These are phyloP conservation scores for Evansstolkia leycettana DNA, from an alignment of 495 filamentous ascomycete genomes.

Conservation along the genomic window DNA sequence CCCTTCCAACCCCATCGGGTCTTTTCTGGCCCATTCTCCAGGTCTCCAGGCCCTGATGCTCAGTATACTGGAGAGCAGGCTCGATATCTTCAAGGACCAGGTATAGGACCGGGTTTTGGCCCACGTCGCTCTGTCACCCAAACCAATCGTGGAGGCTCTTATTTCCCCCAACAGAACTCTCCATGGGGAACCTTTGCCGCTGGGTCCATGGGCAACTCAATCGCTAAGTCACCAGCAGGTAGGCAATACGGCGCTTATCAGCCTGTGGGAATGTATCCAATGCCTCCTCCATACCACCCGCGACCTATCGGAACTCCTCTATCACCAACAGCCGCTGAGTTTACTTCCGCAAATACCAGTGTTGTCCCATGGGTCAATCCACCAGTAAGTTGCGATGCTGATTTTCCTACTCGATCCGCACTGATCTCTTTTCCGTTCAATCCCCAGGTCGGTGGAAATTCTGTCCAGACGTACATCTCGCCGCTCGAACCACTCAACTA, in stretches of 20 bases:
- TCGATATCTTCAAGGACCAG: slow-evolving; percentile 20
- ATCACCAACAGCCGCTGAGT: slow-evolving; percentile 76
- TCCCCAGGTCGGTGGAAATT: slow-evolving; percentile 29
- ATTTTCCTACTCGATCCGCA: not conserved
- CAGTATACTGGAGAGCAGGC: slow-evolving; percentile 19
- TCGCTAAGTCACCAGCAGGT: slow-evolving; percentile 19
- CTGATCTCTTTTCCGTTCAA: slow-evolving; percentile 10
- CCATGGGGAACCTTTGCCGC: slow-evolving; percentile 24
- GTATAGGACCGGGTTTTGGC: slow-evolving; percentile 19
- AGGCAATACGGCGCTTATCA: slow-evolving; percentile 28
- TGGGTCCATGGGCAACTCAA: slow-evolving; percentile 11
- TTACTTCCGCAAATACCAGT: slow-evolving; percentile 38
- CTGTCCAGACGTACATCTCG: slow-evolving; percentile 62
- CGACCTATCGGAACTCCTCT: slow-evolving; percentile 67
- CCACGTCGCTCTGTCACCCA: slow-evolving; percentile 28
- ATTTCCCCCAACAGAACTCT: slow-evolving; percentile 17
- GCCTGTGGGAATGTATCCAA: slow-evolving; percentile 38
- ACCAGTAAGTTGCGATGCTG: slow-evolving; percentile 24
- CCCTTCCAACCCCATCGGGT: slow-evolving; percentile 24
- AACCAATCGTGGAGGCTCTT: slow-evolving; percentile 24
- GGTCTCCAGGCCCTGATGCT: slow-evolving; percentile 18
- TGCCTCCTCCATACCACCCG: slow-evolving; percentile 50
- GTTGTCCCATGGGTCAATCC: slow-evolving; percentile 35
- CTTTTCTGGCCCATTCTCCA: slow-evolving; percentile 26
- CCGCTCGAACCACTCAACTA: slow-evolving; percentile 95